Base-by-base conservation (phyloP, 2,329 filamentous ascomycete genomes). In the Ilyonectria robusta region DNA sequence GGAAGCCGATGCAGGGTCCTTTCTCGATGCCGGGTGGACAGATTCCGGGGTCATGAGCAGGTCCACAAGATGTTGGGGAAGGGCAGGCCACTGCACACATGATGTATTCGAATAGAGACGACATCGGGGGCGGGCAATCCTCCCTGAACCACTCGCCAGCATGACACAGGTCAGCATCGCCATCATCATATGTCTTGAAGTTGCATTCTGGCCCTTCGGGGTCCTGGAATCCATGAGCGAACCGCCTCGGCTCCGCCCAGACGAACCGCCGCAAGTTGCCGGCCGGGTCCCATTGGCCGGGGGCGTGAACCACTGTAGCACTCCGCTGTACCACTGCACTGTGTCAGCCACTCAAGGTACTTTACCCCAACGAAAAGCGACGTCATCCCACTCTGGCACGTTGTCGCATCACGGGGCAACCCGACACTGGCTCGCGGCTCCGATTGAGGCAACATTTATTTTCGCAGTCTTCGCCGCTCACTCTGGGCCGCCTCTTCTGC, bases 281-380 rank as follows among this genome's bases (percentile, higher is more conserved):
- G 60, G 63, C 47, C 59, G 50, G 51, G 48, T 46, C 33, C 42
- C 40, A 62, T 66, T 61, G 54, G 53, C 44, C 60, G 26, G 58
- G 62, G 63, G 37, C 57, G 33, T 56, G 50, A 51, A n/a, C 42
- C 47, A 53, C 56, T 59, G 50, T 65, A 56, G 33, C 56, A 23
- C n/a, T 8, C 7, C 33, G 15, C 42, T 46, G 55, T 54, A 29
- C 31, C 29, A 53, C 11, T 51, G 55, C 57, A 29, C 65, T 40
- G 44, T 21, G 26, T 26, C 42, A 59, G 56, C 59, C 58, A 60
- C 59, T 51, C 15, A 61, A 58, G 60, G 61, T 66, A 70, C 66
- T 61, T 62, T 68, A 69, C 73, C 74, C 75, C 75, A 76, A 76
- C 72, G 70, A 69, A 75, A 75, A 69, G 58, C 70, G 75, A 77